Percentiles rank a stretch among this genome's conserved stretches.
phyloP scores from a whole-genome alignment of 2,329 filamentous ascomycete genomes.

The Claviceps cyperi region DNA sequence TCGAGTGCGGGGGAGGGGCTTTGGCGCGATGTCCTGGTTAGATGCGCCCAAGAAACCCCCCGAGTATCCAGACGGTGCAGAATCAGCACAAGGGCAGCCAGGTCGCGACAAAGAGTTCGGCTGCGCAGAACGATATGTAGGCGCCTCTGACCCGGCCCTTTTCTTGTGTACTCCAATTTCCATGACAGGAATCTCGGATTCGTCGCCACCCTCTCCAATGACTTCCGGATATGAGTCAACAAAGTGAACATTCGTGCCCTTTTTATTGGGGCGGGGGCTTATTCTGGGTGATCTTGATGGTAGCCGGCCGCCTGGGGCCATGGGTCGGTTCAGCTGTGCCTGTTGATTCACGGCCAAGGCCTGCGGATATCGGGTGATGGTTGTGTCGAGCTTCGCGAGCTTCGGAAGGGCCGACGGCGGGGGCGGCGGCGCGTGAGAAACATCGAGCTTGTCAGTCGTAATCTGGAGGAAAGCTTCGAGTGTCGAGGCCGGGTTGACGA shows the following conservation, averaged over 20 bases:
- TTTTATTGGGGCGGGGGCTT: conserved; percentile 37
- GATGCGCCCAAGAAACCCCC: conserved; percentile 3
- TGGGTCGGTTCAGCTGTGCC: conserved; percentile 29
- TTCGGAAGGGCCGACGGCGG: conserved; percentile 28
- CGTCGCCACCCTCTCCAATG: conserved; percentile 86
- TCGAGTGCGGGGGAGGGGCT: conserved; percentile 40
- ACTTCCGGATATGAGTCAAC: conserved; percentile 57
- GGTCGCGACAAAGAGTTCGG: background rate
- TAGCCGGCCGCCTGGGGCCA: conserved; percentile 22
- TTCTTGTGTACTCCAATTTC: conserved; percentile 51
- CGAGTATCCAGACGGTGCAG: background rate
- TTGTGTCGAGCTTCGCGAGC: conserved; percentile 42
- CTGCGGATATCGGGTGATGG: conserved; percentile 40
- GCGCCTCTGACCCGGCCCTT: conserved; percentile 20
- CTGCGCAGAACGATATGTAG: conserved; percentile 2
- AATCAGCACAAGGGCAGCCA: conserved; percentile 4
- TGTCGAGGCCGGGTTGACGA: conserved; percentile 27
- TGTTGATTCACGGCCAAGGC: conserved; percentile 31
- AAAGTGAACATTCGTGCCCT: conserved; percentile 63
- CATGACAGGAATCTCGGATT: conserved; percentile 55
- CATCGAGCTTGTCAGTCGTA: conserved; percentile 37
- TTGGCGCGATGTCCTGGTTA: conserved; percentile 35
- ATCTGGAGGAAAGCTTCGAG: conserved; percentile 47
- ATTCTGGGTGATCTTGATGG: conserved; percentile 28
- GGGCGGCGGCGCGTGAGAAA: conserved; percentile 35